Evolutionary conservation across 2,329 filamentous ascomycete genomes (phyloP).

Genomic region (Diaporthe longicolla): DNA sequence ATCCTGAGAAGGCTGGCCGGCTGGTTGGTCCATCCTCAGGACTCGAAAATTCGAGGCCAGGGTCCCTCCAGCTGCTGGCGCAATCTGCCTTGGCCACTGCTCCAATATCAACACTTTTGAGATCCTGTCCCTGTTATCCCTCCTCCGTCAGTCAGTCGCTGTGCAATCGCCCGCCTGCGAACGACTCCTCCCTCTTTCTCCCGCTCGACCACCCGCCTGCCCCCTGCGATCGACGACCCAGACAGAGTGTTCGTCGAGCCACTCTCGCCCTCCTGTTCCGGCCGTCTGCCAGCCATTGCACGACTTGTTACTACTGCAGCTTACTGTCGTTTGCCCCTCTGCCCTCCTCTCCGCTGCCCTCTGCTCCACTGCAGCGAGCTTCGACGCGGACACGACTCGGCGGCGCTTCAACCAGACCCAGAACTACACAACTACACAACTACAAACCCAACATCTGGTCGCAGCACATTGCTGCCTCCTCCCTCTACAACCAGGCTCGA

Average conservation of each 20-base stretch:
- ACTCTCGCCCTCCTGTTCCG: background rate
- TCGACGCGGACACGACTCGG: conserved; percentile 29
- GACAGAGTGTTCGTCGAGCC: background rate
- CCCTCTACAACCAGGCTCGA: background rate
- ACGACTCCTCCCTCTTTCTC: conserved; percentile 2
- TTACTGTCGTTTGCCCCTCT: conserved; percentile 7
- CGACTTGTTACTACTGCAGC: conserved; percentile 2
- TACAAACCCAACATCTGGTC: conserved; percentile 6
- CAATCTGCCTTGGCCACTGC: conserved; percentile 32
- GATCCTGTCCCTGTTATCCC: conserved; percentile 14
- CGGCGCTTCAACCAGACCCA: conserved; percentile 4
- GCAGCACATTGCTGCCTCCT: conserved; percentile 31
- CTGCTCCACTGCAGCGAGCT: conserved; percentile 23
- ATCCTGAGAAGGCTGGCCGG: conserved; percentile 9
- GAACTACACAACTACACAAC: too few species aligned
- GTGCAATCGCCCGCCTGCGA: conserved; percentile 10
- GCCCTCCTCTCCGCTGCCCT: conserved; percentile 8
- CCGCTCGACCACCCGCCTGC: conserved; percentile 1
- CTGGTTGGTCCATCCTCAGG: conserved; percentile 24
- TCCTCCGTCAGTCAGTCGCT: background rate
- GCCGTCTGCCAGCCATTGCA: background rate
- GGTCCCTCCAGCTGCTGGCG: conserved; percentile 30
- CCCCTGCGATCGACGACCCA: background rate
- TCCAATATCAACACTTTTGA: conserved; percentile 36
- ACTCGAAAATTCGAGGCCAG: conserved; percentile 34